A percentile compares a stretch with the other conserved stretches of the same genome.
phyloP scores from a whole-genome alignment of 257 asterid species.

The Solanum sejunctum region DNA sequence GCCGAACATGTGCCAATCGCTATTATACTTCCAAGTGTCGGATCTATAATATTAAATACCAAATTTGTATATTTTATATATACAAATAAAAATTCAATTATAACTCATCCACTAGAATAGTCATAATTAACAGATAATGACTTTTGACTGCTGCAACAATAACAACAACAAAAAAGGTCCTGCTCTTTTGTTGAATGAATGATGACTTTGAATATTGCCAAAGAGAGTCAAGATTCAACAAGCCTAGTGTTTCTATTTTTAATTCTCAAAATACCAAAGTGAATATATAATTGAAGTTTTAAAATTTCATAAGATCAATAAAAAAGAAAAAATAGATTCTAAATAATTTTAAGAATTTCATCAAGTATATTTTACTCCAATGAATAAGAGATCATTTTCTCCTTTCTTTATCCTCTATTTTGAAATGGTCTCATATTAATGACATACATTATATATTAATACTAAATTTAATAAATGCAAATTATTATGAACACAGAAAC shows the following conservation, averaged over 20 bases:
- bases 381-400: not conserved
- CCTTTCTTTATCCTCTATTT: not conserved
- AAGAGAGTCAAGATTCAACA: not conserved
- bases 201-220: not conserved
- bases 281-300: not conserved
- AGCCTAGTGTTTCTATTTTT: not conserved
- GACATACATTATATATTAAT: not conserved
- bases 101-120: not conserved
- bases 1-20: too few species aligned
- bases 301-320: not conserved
- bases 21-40: too few species aligned
- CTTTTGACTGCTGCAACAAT: not conserved
- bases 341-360: not conserved
- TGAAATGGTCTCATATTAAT: not conserved
- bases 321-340: not conserved
- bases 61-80: too few species aligned
- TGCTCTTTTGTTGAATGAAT: not conserved
- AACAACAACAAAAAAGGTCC: not conserved
- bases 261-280: not conserved
- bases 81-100: not conserved
- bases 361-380: not conserved
- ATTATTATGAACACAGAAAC: not conserved
- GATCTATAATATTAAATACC: too few species aligned
- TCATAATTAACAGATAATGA: not conserved
- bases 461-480: not conserved